Evolutionary conservation across 2,329 filamentous ascomycete genomes (phyloP), one percentile per base, ranked within the genome.

Genomic region (Colletotrichum aenigma): DNA sequence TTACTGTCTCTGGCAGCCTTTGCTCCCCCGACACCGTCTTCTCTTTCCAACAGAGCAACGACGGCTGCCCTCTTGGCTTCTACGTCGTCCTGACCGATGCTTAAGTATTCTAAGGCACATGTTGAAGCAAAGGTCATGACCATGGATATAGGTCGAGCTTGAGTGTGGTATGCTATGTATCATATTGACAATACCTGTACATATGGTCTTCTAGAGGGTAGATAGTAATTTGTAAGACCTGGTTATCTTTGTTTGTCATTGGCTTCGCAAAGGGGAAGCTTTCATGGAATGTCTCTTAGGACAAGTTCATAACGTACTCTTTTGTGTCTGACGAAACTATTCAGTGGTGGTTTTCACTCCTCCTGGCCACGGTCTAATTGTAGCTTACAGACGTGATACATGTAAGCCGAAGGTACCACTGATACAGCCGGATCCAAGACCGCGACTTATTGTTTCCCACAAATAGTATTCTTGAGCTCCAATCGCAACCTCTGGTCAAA

Each of bases 51-150:
- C 70, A 76, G 58, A 69, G 48, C 15, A 70, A 32, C 12, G 58
- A 74, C 5, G 28, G 58, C 32, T 76, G 70, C 66, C 70, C 74
- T 2, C 18, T 76, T 1, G 74, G 74, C 10, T 76, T 76, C 32
- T 76, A 69, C n/a, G 74, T 76, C 18, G 28, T 76, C 34, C 34
- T 76, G 10, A 74, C 74, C 2, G 48, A 76, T n/a, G 70, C 55
- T 12, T 75, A 21, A 75, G 21, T 13, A 12, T 52, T 21, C 10
- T 7, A n/a, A 21, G 16, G 2, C 43, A 7, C 9, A 13, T 7
- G 1, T 10, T 3, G 1, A 0, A 52, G 6, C 10, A 21, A 52
- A 52, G n/a, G 43, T 21, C 43, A 21, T 13, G 10, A n/a, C 10
- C 10, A 21, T 48, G n/a, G 6, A 48, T 13, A 1, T 48, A 1